Conservation (phyloP, 257 asterid genomes). For the Nicotiana otophora region DNA sequence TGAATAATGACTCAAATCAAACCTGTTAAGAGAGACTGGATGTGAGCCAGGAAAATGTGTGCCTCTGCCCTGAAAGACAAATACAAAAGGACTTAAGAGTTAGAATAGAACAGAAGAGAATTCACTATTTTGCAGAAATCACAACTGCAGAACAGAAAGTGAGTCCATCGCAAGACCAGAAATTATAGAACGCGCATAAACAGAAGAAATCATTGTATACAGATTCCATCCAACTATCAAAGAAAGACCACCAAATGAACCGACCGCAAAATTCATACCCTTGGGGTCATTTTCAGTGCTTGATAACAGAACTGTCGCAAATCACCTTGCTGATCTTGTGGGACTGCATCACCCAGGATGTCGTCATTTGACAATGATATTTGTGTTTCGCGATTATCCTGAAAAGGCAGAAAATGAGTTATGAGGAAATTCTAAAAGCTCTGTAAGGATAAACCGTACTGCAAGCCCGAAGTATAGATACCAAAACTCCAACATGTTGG, state of each 20-base stretch:
- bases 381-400: constrained; percentile 65
- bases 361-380: constrained; percentile 74
- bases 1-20: constrained; percentile 10
- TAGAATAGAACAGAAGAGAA: background rate
- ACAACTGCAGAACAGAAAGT: background rate
- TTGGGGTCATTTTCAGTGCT: constrained; percentile 59
- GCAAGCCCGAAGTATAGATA: background rate
- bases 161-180: background rate
- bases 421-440: background rate
- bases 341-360: constrained; percentile 78
- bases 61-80: constrained; percentile 52
- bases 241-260: background rate
- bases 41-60: constrained; percentile 96
- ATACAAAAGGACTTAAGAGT: constrained; percentile 15
- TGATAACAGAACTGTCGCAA: constrained; percentile 79
- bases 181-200: background rate
- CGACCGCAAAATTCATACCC: constrained; percentile 39
- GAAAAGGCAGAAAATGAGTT: constrained; percentile 26
- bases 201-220: background rate
- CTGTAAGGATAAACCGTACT: background rate
- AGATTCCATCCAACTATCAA: background rate
- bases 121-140: background rate
- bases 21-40: constrained; percentile 99
- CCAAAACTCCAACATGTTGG: constrained; percentile 1
- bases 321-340: constrained; percentile 59